Conservation (phyloP, 2,329 filamentous ascomycete species). For the Endothia cerciana region DNA sequence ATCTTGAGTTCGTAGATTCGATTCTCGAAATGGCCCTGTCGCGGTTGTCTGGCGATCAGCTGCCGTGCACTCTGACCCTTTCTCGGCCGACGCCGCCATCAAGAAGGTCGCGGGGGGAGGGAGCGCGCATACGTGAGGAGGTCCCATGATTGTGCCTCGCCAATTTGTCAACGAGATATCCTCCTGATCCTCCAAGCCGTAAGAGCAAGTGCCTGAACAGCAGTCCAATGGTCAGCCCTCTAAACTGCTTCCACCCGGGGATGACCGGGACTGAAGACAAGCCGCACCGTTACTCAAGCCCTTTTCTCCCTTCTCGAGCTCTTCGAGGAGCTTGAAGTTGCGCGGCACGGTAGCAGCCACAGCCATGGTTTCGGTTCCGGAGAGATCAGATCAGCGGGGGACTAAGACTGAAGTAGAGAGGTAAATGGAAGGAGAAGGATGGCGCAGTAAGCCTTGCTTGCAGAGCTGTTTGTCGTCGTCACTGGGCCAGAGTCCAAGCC, state of each 20-base stretch:
- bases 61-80: conserved; percentile 11
- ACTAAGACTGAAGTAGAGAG: background rate
- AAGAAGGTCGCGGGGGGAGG: conserved; percentile 7
- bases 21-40: conserved; percentile 93
- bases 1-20: conserved; percentile 98
- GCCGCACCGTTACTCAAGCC: conserved; percentile 82
- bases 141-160: conserved; percentile 97
- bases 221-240: conserved; percentile 16
- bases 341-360: conserved; percentile 70
- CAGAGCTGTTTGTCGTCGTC: conserved; percentile 4
- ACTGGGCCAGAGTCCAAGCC: conserved; percentile 1
- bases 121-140: conserved; percentile 73
- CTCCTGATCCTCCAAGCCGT: conserved; percentile 90
- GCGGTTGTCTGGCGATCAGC: conserved; percentile 7
- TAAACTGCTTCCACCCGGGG: background rate
- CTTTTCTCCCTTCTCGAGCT: conserved; percentile 99
- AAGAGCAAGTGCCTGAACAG: conserved; percentile 85
- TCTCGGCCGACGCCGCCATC: background rate
- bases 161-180: conserved; percentile 98
- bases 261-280: conserved; percentile 7
- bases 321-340: conserved; percentile 95
- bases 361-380: conserved; percentile 35
- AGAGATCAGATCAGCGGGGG: background rate
- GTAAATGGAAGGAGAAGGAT: background rate
- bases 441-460: background rate